phyloP scores from a whole-genome alignment of 2,329 filamentous ascomycete genomes.

The Fonsecaea erecta region DNA sequence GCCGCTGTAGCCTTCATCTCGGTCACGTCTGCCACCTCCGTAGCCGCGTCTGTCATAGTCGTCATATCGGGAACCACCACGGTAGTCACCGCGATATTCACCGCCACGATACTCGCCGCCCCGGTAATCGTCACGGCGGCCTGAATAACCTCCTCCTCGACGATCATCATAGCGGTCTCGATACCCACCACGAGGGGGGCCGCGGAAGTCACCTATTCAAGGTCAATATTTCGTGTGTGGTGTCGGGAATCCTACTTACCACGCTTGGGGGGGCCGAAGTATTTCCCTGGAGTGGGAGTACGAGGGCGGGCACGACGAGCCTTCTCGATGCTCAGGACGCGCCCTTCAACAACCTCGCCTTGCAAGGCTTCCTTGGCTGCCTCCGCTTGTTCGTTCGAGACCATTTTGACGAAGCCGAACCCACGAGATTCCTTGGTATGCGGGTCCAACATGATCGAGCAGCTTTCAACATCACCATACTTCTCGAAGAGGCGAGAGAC shows the following conservation, averaged over 20 bases:
- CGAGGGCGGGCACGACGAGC: constrained; percentile 91
- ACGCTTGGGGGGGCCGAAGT: constrained; percentile 97
- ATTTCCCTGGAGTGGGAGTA: constrained; percentile 97
- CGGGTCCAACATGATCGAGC: constrained; percentile 99
- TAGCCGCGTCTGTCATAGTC: constrained; percentile 52
- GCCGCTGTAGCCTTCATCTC: constrained; percentile 51
- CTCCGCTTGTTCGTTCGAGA: constrained; percentile 90
- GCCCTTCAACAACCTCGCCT: constrained; percentile 91
- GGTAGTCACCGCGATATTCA: constrained; percentile 48
- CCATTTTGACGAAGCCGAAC: constrained; percentile 99
- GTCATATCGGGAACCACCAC: constrained; percentile 47
- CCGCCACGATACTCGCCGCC: constrained; percentile 51
- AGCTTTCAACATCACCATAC: constrained; percentile 98
- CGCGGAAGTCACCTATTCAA: constrained; percentile 51
- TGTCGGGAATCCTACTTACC: constrained; percentile 61
- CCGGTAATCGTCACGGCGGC: constrained; percentile 55
- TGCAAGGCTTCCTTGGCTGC: constrained; percentile 95
- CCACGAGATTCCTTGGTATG: constrained; percentile 98
- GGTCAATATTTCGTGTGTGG: constrained; percentile 28
- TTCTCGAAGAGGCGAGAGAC: constrained; percentile 97
- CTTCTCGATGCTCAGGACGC: constrained; percentile 98
- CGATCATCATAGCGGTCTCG: constrained; percentile 57
- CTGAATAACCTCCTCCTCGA: constrained; percentile 49
- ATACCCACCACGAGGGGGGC: constrained; percentile 45
- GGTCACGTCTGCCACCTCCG: constrained; percentile 49